Conservation (phyloP, 2,329 filamentous ascomycete genomes). For the Diaporthe longicolla region DNA sequence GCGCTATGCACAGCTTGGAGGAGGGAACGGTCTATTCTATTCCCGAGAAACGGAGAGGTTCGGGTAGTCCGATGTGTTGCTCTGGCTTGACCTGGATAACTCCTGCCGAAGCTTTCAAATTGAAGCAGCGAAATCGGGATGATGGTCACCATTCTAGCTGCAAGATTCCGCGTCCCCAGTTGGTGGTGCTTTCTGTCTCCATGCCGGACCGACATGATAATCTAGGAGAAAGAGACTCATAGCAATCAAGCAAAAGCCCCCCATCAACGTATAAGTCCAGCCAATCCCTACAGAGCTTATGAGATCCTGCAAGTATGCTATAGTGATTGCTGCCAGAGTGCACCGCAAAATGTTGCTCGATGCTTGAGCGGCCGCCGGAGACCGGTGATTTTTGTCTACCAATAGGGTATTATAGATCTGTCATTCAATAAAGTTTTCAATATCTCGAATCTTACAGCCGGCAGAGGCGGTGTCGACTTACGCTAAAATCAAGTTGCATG, state of each 20-base stretch:
- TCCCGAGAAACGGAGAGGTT: slow-evolving; percentile 14
- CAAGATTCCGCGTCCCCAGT: too few relatives aligned
- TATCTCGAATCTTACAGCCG: too few relatives aligned
- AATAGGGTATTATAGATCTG: not conserved
- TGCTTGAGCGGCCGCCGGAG: not conserved
- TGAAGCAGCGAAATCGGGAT: too few relatives aligned
- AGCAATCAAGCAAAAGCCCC: not conserved
- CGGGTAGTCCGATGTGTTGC: not conserved
- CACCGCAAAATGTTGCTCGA: not conserved
- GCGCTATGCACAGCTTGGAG: not conserved
- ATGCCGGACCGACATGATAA: not conserved
- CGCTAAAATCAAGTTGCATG: not conserved
- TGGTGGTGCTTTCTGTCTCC: too few relatives aligned
- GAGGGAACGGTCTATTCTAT: slow-evolving; percentile 6
- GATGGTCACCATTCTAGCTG: too few relatives aligned
- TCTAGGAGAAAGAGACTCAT: not conserved
- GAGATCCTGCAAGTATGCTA: not conserved
- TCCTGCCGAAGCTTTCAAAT: too few relatives aligned
- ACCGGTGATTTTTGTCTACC: not conserved
- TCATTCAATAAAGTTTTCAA: too few relatives aligned
- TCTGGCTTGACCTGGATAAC: too few relatives aligned
- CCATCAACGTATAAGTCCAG: not conserved
- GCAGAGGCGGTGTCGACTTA: not conserved
- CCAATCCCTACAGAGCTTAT: not conserved
- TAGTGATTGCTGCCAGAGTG: not conserved